Base-by-base conservation (phyloP, 768 basidiomycete genomes). In the Tylopilus sp. region DNA sequence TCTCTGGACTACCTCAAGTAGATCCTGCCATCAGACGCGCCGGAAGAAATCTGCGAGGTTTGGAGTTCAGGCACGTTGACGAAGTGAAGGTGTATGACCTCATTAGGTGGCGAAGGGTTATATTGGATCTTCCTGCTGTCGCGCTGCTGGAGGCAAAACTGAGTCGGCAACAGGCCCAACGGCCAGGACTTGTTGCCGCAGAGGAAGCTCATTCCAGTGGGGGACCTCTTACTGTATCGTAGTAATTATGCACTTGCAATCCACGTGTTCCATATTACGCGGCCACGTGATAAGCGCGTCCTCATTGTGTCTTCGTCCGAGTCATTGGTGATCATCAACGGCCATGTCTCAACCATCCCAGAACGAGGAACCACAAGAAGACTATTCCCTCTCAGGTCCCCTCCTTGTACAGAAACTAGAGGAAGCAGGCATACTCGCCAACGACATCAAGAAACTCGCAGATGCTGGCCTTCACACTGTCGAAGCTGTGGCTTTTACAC, bases 401-500 rank as follows among this genome's bases (percentile, higher is more conserved):
- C 75, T 95, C 53, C 84, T 94, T 43, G 85, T 97, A 50, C 74
- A 73, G 61, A 97, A 95, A 68, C 76, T 84, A 30, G 80, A 94
- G 73, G 94, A 95, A 73, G 83, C 84, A 17, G 95, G 95, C 8
- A 90, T 98, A 56, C 83, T 87, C 42, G 69, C 85, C 25, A 88
- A 91, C 60, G 97, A 98, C 64, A 86, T 95, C 74, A 92, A 95
- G 81, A 98, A 98, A 69, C 85, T 99, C 42, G 69, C 82, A 12
- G 95, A 97, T 45, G 91, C 90, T 26, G 97, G 97, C 12, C 79
- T 90, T 53, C 82, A 95, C 68, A 98, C 97, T 3, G 83, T 99
- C 56, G 97, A 99, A 67, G 82, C 92, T 15, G 92, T 98, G 45
- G 95, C 93, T 30, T 98, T 94, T 65, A 98, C 95, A 0, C 91